A percentile compares a stretch with the other conserved stretches of the same genome.
phyloP scores from a whole-genome alignment of 257 asterid genomes.

The Penstemon barbatus region DNA sequence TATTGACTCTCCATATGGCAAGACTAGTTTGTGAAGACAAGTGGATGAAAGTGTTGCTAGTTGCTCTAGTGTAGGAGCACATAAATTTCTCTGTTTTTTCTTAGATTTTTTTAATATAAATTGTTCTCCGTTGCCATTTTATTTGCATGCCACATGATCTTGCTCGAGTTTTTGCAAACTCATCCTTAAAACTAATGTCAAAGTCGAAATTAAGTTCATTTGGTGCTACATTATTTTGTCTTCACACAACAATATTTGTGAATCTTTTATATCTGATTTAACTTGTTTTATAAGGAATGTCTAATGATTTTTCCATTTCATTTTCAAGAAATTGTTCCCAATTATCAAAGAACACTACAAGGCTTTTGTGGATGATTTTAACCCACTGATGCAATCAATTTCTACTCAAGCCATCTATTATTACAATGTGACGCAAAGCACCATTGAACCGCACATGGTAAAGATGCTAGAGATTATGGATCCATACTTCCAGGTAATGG shows the following conservation, averaged over 20 bases:
- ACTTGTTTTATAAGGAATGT: neutral
- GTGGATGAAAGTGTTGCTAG: neutral
- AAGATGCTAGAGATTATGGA: slow-evolving; percentile 28
- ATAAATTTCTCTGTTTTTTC: neutral
- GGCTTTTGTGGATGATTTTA: slow-evolving; percentile 22
- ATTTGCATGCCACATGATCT: neutral
- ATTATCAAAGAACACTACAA: slow-evolving; percentile 30
- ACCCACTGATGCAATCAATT: slow-evolving; percentile 32
- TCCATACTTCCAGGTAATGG: slow-evolving; percentile 39
- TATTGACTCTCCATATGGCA: neutral
- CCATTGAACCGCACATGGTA: slow-evolving; percentile 32
- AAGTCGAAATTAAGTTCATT: neutral
- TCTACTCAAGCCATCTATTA: slow-evolving; percentile 26
- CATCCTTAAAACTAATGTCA: neutral
- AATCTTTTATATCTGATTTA: slow-evolving; percentile 7
- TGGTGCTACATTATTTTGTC: neutral
- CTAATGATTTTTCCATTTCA: neutral
- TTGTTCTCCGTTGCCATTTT: neutral
- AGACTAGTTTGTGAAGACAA: too few relatives aligned
- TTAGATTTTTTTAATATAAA: neutral
- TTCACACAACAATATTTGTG: neutral
- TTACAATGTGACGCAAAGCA: slow-evolving; percentile 33
- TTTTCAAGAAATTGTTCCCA: slow-evolving; percentile 46
- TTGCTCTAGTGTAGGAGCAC: neutral
- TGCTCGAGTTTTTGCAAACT: neutral